phyloP scores from a whole-genome alignment of 2,329 filamentous ascomycete genomes.

The Colletotrichum incanum region DNA sequence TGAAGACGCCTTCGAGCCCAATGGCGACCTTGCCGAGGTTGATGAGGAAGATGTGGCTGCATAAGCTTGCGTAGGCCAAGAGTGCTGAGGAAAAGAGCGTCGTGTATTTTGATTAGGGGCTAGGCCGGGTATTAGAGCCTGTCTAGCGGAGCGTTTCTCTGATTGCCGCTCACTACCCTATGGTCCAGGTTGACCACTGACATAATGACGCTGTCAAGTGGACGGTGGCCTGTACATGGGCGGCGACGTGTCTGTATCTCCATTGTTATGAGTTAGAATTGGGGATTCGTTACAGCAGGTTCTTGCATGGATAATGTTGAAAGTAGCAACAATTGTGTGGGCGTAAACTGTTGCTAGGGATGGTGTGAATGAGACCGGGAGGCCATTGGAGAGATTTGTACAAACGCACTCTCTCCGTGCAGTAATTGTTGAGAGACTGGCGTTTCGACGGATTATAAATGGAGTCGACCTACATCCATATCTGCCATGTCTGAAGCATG shows the following conservation, averaged over 20 bases:
- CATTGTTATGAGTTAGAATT: conserved; percentile 20
- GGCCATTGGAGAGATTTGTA: neutral
- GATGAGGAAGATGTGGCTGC: conserved; percentile 60
- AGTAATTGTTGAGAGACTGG: neutral
- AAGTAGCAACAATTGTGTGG: conserved; percentile 33
- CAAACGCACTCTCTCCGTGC: neutral
- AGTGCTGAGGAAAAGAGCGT: neutral
- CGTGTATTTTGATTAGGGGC: conserved; percentile 16
- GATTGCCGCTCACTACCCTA: conserved; percentile 7
- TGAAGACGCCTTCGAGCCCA: conserved; percentile 63
- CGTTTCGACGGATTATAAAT: neutral
- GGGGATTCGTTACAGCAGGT: conserved; percentile 25
- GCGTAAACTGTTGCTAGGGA: conserved; percentile 32
- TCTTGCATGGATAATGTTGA: conserved; percentile 40
- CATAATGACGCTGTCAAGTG: conserved; percentile 33
- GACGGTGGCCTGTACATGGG: conserved; percentile 2
- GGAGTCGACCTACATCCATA: neutral
- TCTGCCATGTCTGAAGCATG: neutral
- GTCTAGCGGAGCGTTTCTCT: conserved; percentile 1
- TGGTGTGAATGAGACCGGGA: conserved; percentile 4
- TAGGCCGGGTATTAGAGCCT: conserved; percentile 3
- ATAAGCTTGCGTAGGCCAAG: conserved; percentile 7
- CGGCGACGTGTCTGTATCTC: conserved; percentile 11
- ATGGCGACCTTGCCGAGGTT: conserved; percentile 66
- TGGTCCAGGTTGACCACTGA: conserved; percentile 12